Percentiles rank a stretch among this genome's conserved stretches.
These are phyloP conservation scores for Lathyrus oleraceus DNA, from an alignment of 306 rosid genomes.

Conservation along the genomic window DNA sequence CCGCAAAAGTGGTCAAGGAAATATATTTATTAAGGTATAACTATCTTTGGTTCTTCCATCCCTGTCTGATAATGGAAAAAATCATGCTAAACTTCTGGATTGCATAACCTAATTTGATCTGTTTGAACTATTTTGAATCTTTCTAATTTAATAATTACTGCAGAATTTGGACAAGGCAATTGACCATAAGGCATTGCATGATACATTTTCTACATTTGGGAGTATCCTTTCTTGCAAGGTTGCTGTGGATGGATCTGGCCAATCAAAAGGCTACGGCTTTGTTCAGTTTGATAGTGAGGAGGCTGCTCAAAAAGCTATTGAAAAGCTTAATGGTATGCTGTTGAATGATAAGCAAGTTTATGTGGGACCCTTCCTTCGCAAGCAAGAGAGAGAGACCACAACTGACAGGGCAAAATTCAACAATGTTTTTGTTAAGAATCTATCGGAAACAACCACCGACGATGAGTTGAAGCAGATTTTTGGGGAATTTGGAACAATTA, in stretches of 20 bases:
- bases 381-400: slow-evolving; percentile 81
- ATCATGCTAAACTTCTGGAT: slow-evolving; percentile 10
- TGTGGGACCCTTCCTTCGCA: slow-evolving; percentile 98
- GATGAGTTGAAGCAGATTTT: slow-evolving; percentile 72
- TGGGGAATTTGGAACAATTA: slow-evolving; percentile 76
- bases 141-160: slow-evolving; percentile 32
- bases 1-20: slow-evolving; percentile 95
- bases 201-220: slow-evolving; percentile 89
- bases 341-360: slow-evolving; percentile 91
- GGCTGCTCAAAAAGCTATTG: slow-evolving; percentile 86
- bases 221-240: slow-evolving; percentile 94
- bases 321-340: slow-evolving; percentile 92
- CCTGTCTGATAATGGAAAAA: background rate
- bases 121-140: slow-evolving; percentile 3
- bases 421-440: slow-evolving; percentile 90
- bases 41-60: background rate
- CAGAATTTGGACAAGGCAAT: slow-evolving; percentile 95
- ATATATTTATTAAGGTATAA: slow-evolving; percentile 88
- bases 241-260: slow-evolving; percentile 80
- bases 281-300: slow-evolving; percentile 94
- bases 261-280: slow-evolving; percentile 97
- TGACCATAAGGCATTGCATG: slow-evolving; percentile 94
- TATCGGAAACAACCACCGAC: slow-evolving; percentile 74
- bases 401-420: slow-evolving; percentile 65
- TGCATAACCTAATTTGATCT: slow-evolving; percentile 28